Evolutionary conservation across 495 filamentous ascomycete species (phyloP).

Genomic region (Trichoderma reesei): DNA sequence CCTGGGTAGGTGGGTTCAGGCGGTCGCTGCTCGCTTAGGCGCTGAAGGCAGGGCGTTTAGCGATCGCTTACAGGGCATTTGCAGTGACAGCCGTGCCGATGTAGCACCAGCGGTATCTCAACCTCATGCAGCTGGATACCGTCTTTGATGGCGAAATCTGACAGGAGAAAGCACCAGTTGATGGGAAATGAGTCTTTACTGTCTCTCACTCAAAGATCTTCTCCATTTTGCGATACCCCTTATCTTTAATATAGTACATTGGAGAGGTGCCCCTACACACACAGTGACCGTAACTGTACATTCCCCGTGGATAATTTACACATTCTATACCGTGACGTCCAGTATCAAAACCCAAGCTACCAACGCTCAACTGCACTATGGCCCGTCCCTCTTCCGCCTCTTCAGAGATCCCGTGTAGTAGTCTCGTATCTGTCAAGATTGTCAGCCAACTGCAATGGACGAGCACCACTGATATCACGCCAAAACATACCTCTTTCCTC

Average conservation of each 20-base stretch:
- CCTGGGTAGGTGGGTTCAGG: not conserved
- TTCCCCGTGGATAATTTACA: not conserved
- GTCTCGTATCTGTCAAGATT: conserved; percentile 48
- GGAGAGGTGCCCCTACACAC: not conserved
- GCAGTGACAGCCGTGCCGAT: too few species aligned
- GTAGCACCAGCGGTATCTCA: too few species aligned
- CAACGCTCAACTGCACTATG: not conserved
- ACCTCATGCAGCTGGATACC: too few species aligned
- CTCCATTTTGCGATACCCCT: not conserved
- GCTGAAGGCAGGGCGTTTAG: not conserved
- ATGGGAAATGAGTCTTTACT: too few species aligned
- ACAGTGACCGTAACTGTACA: not conserved
- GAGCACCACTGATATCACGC: conserved; percentile 2
- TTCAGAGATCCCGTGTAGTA: conserved; percentile 36
- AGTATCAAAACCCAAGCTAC: not conserved
- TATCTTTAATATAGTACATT: not conserved
- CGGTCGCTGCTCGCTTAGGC: not conserved
- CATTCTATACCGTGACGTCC: not conserved
- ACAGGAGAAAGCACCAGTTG: too few species aligned
- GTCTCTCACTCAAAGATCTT: not conserved
- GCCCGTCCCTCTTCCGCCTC: not conserved
- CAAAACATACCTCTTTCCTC: conserved; percentile 80
- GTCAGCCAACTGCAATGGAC: conserved; percentile 20
- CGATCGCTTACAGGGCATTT: too few species aligned
- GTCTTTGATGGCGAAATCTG: too few species aligned